Evolutionary conservation across 768 basidiomycete genomes (phyloP), one percentile per base, ranked within the genome.

Genomic region (Chiua virens): DNA sequence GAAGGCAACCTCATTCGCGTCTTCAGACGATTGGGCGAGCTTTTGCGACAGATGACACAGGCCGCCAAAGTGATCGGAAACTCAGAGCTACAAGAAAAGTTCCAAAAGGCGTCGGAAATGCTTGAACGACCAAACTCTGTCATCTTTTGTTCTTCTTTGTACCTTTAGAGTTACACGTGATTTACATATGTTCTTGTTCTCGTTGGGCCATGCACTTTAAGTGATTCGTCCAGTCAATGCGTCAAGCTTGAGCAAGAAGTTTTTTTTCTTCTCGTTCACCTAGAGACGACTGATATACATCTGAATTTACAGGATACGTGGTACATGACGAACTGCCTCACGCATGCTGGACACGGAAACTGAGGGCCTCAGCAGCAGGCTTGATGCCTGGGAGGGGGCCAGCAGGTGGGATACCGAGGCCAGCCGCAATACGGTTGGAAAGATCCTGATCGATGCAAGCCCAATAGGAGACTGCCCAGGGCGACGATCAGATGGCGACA

Each of bases 41-140:
- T 99, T 18, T 76, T 99, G 21, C 83, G 95, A 30, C 97, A 99
- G 71, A 99, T 99, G 97, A 83, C 86, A 14, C 84, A 89, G 61
- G 94, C 92, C 1, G 92, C 96, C 4, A 93, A 94, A 64, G 97
- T 97, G 18, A 98, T 98, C 56, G 97, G 97, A 11, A 98, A 98
- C 69, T 79, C 79, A 11, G 97, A 98, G 61, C 76, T 99, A 18
- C 85, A 94, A 71, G 85, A 94, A 61, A 97, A 94, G 70, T 98
- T 99, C 63, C 89, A 88, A 58, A 90, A 90, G 65, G 79, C 89
- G 15, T 86, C 89, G 0, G 92, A 94, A 71, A 86, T 95, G 89
- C 83, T 98, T 21, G 93, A 93, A 69, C 79, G 93, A 38, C 94
- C 89, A 1, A 95, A 94, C 67, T 94, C 92, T 1, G 93, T 98